Evolutionary conservation across 2,329 filamentous ascomycete genomes (phyloP), one percentile per base, ranked within the genome.

Genomic region (Beauveria sp.): DNA sequence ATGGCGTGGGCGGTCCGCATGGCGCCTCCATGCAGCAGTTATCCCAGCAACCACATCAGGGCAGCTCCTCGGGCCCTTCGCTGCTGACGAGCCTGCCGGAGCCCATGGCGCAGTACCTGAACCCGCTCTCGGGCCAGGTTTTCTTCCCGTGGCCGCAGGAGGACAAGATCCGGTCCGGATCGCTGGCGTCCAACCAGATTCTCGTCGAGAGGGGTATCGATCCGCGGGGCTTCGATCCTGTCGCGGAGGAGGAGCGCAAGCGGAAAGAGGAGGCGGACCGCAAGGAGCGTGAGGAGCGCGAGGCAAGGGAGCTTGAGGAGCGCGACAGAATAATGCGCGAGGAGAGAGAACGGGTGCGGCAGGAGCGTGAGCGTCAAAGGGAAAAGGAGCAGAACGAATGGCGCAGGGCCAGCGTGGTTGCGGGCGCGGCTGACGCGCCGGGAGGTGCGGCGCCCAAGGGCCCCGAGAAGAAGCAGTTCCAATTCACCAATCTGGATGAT

Each of bases 71-170:
- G 4, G 59, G 59, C 4, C 50, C 69, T 1, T 71, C 71, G 1
- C 68, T 70, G 40, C 70, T 69, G 56, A 79, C 77, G 1, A 75
- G 71, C 5, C 76, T 86, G 1, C 83, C 83, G 1, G 75, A 79
- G 38, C 73, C 76, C 58, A 74, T 83, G 63, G 76, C 73, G 57
- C 75, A 76, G 59, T 80, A 78, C 66, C 71, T 85, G 51, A 86
- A 88, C 68, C 82, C 84, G 0, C 73, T 81, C 20, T 79, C 80
- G 9, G 80, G 82, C 10, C 77, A 81, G 43, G 70, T 78, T n/a
- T 96, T 92, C 76, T 81, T 86, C 52, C 90, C 91, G 1, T 96
- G 90, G 90, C 90, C 90, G 0, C 79, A 78, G 31, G 86, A 90
- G 65, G 84, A 88, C 38, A 82, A 85, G 63, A 90, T 95, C 65